phyloP scores from a whole-genome alignment of 345 rosid genomes.

The Raphanus sativus region DNA sequence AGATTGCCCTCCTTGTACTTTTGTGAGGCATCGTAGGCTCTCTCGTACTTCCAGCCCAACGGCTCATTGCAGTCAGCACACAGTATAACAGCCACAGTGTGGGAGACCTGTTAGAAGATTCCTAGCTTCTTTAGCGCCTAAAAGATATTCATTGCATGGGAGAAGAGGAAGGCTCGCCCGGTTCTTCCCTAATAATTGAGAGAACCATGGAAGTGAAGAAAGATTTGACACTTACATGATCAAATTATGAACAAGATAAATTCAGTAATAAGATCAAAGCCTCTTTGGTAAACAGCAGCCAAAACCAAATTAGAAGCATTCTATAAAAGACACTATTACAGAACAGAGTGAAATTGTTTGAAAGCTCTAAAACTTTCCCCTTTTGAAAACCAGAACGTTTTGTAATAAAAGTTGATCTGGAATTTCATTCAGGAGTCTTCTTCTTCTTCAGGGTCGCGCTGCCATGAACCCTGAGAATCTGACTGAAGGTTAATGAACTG shows the following conservation, averaged over 20 bases:
- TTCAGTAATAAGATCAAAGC: constrained; percentile 1
- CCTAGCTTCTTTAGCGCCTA: constrained; percentile 73
- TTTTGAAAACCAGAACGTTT: constrained; percentile 19
- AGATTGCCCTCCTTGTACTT: constrained; percentile 93
- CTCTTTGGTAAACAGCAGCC: neutral
- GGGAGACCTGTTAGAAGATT: constrained; percentile 76
- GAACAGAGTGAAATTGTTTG: neutral
- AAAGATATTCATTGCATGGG: constrained; percentile 75
- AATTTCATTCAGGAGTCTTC: constrained; percentile 30
- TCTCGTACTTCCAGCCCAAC: constrained; percentile 84
- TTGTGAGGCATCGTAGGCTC: constrained; percentile 68
- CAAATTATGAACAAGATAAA: constrained; percentile 5
- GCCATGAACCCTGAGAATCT: constrained; percentile 57
- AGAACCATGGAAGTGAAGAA: neutral
- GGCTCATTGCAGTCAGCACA: constrained; percentile 70
- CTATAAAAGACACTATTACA: constrained; percentile 5
- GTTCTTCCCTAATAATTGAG: constrained; percentile 58
- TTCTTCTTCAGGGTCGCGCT: constrained; percentile 35
- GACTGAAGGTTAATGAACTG: constrained; percentile 73
- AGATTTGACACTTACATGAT: neutral
- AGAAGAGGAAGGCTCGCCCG: constrained; percentile 82
- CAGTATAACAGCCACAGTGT: constrained; percentile 72
- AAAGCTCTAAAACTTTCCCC: constrained; percentile 4
- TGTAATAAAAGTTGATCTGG: neutral
- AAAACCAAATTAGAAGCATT: constrained; percentile 3